Conservation (phyloP, 2,329 filamentous ascomycete genomes). For the Emmonsiellopsis sp. region DNA sequence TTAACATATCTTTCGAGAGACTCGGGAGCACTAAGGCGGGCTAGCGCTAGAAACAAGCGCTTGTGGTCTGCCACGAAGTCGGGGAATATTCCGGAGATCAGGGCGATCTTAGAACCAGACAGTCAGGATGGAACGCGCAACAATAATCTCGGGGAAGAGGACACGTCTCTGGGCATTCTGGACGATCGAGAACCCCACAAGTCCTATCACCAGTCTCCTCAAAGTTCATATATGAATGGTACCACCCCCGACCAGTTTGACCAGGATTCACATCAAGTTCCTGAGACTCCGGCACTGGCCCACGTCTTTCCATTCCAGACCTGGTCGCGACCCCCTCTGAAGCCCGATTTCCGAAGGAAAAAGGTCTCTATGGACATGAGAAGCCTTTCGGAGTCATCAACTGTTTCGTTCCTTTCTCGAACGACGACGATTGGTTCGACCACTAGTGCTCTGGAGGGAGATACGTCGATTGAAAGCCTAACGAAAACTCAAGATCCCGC, state of each 20-base stretch:
- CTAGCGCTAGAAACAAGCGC: constrained; percentile 74
- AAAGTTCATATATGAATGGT: constrained; percentile 17
- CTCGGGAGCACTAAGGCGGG: constrained; percentile 70
- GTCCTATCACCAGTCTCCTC: constrained; percentile 15
- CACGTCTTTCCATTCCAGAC: constrained; percentile 91
- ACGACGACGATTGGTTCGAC: constrained; percentile 69
- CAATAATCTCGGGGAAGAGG: constrained; percentile 33
- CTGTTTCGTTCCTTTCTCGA: constrained; percentile 71
- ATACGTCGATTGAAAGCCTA: constrained; percentile 66
- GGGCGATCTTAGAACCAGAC: constrained; percentile 68
- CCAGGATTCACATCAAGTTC: constrained; percentile 8
- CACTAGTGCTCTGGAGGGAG: constrained; percentile 67
- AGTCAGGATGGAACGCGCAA: constrained; percentile 31
- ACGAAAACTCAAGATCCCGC: constrained; percentile 49
- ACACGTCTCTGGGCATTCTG: constrained; percentile 20
- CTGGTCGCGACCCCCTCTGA: constrained; percentile 33
- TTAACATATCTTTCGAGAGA: constrained; percentile 78
- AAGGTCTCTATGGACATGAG: constrained; percentile 83
- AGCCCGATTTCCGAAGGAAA: constrained; percentile 43
- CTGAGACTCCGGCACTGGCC: constrained; percentile 42
- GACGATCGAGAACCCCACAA: constrained; percentile 24
- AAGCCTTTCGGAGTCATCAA: constrained; percentile 80
- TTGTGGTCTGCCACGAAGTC: constrained; percentile 78
- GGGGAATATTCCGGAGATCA: constrained; percentile 69
- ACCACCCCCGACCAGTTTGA: constrained; percentile 13